phyloP scores from a whole-genome alignment of 2,329 filamentous ascomycete species.

The Leptographium procerum region DNA sequence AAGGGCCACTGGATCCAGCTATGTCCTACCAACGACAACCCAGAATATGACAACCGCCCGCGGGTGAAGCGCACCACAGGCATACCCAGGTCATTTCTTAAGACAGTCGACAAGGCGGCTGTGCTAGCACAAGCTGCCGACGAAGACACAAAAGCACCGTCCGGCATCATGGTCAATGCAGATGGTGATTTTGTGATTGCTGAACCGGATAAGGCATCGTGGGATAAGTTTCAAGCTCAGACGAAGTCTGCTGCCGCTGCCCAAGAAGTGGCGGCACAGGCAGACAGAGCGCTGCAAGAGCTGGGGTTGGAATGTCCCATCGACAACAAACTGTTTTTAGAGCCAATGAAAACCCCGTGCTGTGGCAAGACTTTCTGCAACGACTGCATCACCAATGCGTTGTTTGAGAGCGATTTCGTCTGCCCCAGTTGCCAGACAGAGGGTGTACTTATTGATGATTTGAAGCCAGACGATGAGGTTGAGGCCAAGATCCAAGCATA shows the following conservation, averaged over 20 bases:
- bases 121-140: constrained; percentile 61
- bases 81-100: constrained; percentile 89
- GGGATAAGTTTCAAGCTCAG: constrained; percentile 95
- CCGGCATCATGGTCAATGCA: constrained; percentile 93
- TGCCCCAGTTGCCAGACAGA: constrained; percentile 88
- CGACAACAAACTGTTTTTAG: constrained; percentile 96
- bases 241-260: constrained; percentile 75
- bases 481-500: constrained; percentile 70
- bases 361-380: constrained; percentile 98
- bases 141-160: constrained; percentile 69
- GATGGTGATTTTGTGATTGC: constrained; percentile 97
- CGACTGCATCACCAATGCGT: constrained; percentile 97
- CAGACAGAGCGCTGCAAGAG: constrained; percentile 78
- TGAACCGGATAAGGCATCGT: constrained; percentile 87
- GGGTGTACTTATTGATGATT: constrained; percentile 84
- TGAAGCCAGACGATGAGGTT: constrained; percentile 70
- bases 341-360: constrained; percentile 98
- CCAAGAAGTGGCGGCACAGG: constrained; percentile 63
- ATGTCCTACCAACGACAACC: constrained; percentile 97
- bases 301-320: constrained; percentile 85
- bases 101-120: constrained; percentile 85
- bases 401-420: constrained; percentile 95
- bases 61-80: constrained; percentile 94
- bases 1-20: constrained; percentile 99
- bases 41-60: constrained; percentile 85